A percentile compares a stretch with the other conserved stretches of the same genome.
phyloP scores from a whole-genome alignment of 176 grass and related monocot species.

The Phyllostachys edulis region DNA sequence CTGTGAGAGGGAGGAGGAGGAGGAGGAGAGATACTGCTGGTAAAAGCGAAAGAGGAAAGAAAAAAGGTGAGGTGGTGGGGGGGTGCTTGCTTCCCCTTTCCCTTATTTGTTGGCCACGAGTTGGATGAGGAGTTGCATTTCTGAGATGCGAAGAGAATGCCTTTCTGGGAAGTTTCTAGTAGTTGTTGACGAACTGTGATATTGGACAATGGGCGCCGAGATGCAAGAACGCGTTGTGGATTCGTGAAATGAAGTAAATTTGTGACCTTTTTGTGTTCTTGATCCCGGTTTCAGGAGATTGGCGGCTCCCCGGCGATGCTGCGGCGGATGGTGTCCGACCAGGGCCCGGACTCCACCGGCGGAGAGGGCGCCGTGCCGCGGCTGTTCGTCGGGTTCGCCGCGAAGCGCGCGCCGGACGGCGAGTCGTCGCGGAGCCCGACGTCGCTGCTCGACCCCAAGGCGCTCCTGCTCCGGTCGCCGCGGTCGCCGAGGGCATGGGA shows the following conservation, averaged over 20 bases:
- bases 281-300: slow-evolving; percentile 29
- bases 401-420: slow-evolving; percentile 52
- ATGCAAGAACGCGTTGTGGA: not conserved
- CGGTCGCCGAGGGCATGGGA: slow-evolving; percentile 71
- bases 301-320: slow-evolving; percentile 38
- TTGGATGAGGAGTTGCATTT: not conserved
- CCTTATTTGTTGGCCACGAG: slow-evolving; percentile 32
- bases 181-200: not conserved
- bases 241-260: not conserved
- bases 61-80: slow-evolving; percentile 18
- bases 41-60: slow-evolving; percentile 9
- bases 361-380: slow-evolving; percentile 47
- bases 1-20: not conserved
- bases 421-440: slow-evolving; percentile 75
- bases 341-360: slow-evolving; percentile 13
- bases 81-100: not conserved
- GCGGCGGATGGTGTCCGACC: slow-evolving; percentile 59
- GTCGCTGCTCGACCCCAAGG: slow-evolving; percentile 84
- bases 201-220: not conserved
- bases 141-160: slow-evolving; percentile 1
- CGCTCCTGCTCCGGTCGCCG: slow-evolving; percentile 48
- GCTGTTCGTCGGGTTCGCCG: slow-evolving; percentile 67
- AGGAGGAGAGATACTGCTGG: not conserved
- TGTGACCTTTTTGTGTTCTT: slow-evolving; percentile 19
- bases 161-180: not conserved